Base-by-base conservation (phyloP, 306 rosid genomes). In the Nissolia schottii region DNA sequence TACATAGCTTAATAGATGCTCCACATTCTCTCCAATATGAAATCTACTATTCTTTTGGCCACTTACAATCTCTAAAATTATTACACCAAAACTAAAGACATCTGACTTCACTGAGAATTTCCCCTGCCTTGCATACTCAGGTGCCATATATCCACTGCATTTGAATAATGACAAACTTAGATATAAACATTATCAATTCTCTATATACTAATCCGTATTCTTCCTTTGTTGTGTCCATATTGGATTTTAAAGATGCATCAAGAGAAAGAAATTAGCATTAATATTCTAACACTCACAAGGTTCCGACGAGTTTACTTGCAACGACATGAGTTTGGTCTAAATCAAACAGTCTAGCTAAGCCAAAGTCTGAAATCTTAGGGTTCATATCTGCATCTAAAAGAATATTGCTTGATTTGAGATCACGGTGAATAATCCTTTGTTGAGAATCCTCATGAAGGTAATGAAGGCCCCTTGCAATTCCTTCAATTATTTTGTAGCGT, bases 61-160 rank as follows among this genome's bases (percentile, higher is more conserved):
- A 22, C 58, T 79, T n/a, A 83, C 15, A 8, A 85, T 88, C 78
- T 85, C 88, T 11, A 88, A 66, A 8, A 85, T 1, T 0, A 88
- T 31, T 16, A 85, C 75, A 12, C 90, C 85, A n/a, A 83, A 88
- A 23, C 85, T 71, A n/a, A 81, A 88, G 1, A 83, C 82, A 71
- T 88, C 87, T 0, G 80, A 88, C 43, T 88, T 85, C 1, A 23
- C 6, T 0, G 87, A 88, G 45, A 72, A 74, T 7, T 31, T 51
- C 74, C 87, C 88, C 8, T 71, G 73, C 38, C 74, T 76, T 25
- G 73, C 81, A 41, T 88, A 85, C 11, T 88, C 81, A 0, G 84
- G 88, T 51, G 87, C 86, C 87, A 88, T 85, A 19, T 88, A 88
- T 11, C 87, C 86, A 2, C 90, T 88, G 13, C 74, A 55, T 43